Evolutionary conservation across 2,329 filamentous ascomycete species (phyloP), one percentile per base, ranked within the genome.

Genomic region (Cryphonectria radicalis): DNA sequence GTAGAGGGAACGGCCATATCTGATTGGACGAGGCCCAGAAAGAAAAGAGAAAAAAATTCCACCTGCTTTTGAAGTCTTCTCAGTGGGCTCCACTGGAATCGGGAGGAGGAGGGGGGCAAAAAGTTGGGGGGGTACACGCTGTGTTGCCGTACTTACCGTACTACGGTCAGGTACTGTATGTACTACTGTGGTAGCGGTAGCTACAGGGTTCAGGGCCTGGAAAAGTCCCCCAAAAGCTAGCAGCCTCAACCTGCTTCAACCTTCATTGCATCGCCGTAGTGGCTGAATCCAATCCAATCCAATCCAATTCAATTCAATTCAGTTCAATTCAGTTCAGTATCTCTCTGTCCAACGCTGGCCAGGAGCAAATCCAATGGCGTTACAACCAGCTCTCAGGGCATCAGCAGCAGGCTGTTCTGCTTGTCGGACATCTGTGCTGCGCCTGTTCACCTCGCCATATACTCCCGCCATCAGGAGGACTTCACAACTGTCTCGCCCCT

Each of bases 381-480:
- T 77, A 22, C 73, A 75, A 68, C 75, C 74, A 71, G 73, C 76
- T 25, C 70, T 79, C 37, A 74, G 75, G 68, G 76, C 77, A 25
- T 74, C 76, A 28, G 75, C 76, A 35, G 74, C 76, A 60, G 75
- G 76, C 59, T 81, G 79, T 73, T 75, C 76, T 40, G 75, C 74
- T 63, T 79, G 78, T 73, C 77, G 78, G 65, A 66, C 76, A 32
- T 76, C 74, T 22, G 55, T 78, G 28, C 64, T 79, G 17, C 73
- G 75, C 60, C 76, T 73, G 62, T 78, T 78, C 66, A 73, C 75
- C 6, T 75, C 77, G 28, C 55, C 50, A 55, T 40, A 40, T 32
- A 46, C 57, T 7, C 53, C 64, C 62, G 50, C 67, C 42, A 19
- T 65, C n/a, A 67, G n/a, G 76, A 67, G 32, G 77, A 40, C 66